A percentile compares a stretch with the other conserved stretches of the same genome.
Conservation (phyloP, 225 moss, liverwort and hornwort genomes). For the Polytrichum formosum region DNA sequence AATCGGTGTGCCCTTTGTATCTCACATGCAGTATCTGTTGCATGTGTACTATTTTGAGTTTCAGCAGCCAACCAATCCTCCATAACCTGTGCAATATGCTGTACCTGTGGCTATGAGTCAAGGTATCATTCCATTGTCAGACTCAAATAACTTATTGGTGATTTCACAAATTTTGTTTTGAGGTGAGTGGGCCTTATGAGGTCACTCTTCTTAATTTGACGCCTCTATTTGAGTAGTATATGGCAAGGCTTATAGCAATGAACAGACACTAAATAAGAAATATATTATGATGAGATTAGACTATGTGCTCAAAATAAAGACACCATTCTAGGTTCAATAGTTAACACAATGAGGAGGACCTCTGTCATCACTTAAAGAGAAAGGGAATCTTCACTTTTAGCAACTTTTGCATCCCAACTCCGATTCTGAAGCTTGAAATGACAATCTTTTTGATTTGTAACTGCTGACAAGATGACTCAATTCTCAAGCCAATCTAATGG, state of each 20-base stretch:
- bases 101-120: constrained; percentile 51
- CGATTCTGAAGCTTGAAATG: too few species aligned
- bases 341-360: too few species aligned
- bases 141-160: neutral
- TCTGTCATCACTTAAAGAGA: too few species aligned
- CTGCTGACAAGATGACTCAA: too few species aligned
- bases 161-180: neutral
- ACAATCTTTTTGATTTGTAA: too few species aligned
- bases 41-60: constrained; percentile 27
- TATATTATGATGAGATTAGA: neutral
- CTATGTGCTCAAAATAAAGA: neutral
- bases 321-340: too few species aligned
- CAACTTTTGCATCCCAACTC: too few species aligned
- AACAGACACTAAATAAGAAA: neutral
- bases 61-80: constrained; percentile 57
- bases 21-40: constrained; percentile 27
- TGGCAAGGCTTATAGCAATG: too few species aligned
- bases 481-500: neutral
- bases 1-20: constrained; percentile 54
- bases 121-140: constrained; percentile 13
- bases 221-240: too few species aligned
- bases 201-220: too few species aligned
- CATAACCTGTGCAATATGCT: constrained; percentile 59
- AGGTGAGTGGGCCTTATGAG: too few species aligned
- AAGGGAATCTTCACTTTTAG: too few species aligned